Percentiles rank a stretch among this genome's conserved stretches.
These are phyloP conservation scores for Fusarium tjaetaba DNA, from an alignment of 2,329 filamentous ascomycete species.

Conservation along the genomic window DNA sequence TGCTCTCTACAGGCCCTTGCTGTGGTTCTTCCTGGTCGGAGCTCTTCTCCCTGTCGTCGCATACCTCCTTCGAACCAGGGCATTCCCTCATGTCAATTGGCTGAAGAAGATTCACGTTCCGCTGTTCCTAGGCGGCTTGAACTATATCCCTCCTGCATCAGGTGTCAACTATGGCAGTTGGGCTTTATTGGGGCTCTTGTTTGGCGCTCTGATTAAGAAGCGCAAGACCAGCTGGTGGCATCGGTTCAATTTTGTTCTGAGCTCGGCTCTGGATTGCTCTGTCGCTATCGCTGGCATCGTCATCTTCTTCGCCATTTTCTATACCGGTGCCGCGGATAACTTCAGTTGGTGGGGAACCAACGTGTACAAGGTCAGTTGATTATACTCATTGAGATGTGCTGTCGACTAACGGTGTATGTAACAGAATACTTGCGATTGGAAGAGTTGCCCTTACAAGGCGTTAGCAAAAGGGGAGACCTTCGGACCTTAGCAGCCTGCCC, in stretches of 20 bases:
- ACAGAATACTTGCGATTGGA: conserved; percentile 41
- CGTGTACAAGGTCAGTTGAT: conserved; percentile 24
- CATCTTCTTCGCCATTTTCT: conserved; percentile 49
- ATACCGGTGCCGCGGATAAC: conserved; percentile 41
- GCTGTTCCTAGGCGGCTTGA: conserved; percentile 45
- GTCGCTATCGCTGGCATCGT: conserved; percentile 47
- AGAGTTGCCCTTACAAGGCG: conserved; percentile 32
- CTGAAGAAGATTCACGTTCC: conserved; percentile 46
- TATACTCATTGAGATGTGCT: not conserved
- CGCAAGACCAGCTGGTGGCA: conserved; percentile 45
- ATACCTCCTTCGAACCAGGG: conserved; percentile 47
- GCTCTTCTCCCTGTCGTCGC: conserved; percentile 58
- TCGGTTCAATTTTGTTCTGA: conserved; percentile 47
- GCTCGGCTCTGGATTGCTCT: conserved; percentile 46
- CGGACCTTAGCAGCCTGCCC: not conserved
- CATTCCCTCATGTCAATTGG: conserved; percentile 40
- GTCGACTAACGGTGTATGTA: not conserved
- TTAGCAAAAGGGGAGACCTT: not conserved
- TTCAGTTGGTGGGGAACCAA: conserved; percentile 47
- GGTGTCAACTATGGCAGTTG: conserved; percentile 49
- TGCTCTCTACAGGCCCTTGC: conserved; percentile 59
- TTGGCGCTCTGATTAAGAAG: conserved; percentile 41
- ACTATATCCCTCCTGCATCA: conserved; percentile 48
- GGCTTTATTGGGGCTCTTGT: conserved; percentile 45
- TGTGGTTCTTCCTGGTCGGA: conserved; percentile 66